Evolutionary conservation across 1,284 basidiomycete genomes (phyloP).

Genomic region (Ustilago curta): DNA sequence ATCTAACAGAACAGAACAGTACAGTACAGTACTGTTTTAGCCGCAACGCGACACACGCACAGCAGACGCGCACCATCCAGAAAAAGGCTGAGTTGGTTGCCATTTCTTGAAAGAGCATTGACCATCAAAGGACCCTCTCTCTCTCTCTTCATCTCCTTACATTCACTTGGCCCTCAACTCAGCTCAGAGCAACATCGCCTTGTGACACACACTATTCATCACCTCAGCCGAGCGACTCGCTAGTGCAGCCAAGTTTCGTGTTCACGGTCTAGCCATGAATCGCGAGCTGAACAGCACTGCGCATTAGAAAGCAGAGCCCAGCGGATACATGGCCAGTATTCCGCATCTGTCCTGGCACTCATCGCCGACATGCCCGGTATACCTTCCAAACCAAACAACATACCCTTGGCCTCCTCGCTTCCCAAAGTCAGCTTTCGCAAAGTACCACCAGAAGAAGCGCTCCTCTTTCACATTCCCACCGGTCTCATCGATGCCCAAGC

Average conservation of each 20-base stretch:
- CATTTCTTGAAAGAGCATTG: conserved; percentile 18
- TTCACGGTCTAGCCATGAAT: conserved; percentile 4
- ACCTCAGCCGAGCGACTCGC: background rate
- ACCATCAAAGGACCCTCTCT: conserved; percentile 16
- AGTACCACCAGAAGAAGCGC: conserved; percentile 54
- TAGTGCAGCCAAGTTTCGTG: background rate
- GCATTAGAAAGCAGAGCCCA: background rate
- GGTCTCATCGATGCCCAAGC: conserved; percentile 55
- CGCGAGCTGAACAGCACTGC: background rate
- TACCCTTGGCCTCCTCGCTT: conserved; percentile 60
- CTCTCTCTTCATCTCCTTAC: background rate
- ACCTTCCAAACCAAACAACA: conserved; percentile 56
- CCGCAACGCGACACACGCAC: too few relatives aligned
- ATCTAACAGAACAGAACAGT: too few relatives aligned
- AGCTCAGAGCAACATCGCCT: background rate
- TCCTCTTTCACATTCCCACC: conserved; percentile 39
- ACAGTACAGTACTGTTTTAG: too few relatives aligned
- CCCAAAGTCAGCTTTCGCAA: conserved; percentile 63
- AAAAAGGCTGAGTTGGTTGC: too few relatives aligned
- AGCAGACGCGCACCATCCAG: too few relatives aligned
- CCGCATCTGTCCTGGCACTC: background rate
- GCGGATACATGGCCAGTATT: too few relatives aligned
- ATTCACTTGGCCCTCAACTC: too few relatives aligned
- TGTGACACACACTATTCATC: background rate
- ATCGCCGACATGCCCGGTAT: conserved; percentile 44